Evolutionary conservation across 2,329 filamentous ascomycete genomes (phyloP), one percentile per base, ranked within the genome.

Genomic region (Sarocladium kiliense): DNA sequence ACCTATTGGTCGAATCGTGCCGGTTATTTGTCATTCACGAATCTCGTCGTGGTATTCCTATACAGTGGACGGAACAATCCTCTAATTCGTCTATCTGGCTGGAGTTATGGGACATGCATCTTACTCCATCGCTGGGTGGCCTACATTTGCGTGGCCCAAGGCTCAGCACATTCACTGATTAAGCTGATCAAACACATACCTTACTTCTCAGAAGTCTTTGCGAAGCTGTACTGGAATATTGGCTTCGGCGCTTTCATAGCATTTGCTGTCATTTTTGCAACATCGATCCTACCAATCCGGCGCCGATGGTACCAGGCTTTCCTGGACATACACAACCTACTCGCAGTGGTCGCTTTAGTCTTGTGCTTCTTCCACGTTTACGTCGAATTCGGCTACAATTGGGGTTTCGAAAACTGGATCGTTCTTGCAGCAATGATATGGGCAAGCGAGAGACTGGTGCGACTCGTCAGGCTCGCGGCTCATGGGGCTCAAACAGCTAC

Each of bases 61-160:
- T 76, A 71, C 57, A 64, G 70, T 1, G 62, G 68, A 2, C 66
- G 76, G 3, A 77, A 79, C 62, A 77, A 76, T 57, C 26, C 77
- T 7, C 66, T 77, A 0, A 65, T 77, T 0, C 71, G 67, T 66
- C 50, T 76, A 3, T 77, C 76, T 2, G 68, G 74, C 59, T 79
- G 76, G 75, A 69, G 65, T 1, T 71, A 77, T 56, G 68, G 68
- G 0, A 79, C 77, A 1, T 78, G 68, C 58, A 50, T 79, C 16
- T 58, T 78, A 2, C 63, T 79, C 2, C 77, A 80, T 60, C 72
- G 76, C 14, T 79, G 74, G 73, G 64, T 75, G 5, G 75, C 73
- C 2, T 61, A 68, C 39, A 63, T 79, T 19, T 70, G 66, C 42
- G 68, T 70, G 9, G 45, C 77, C 0, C 68, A 79, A 56, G 73